Evolutionary conservation across 2,329 filamentous ascomycete species (phyloP).

Genomic region (Fusarium sp.): DNA sequence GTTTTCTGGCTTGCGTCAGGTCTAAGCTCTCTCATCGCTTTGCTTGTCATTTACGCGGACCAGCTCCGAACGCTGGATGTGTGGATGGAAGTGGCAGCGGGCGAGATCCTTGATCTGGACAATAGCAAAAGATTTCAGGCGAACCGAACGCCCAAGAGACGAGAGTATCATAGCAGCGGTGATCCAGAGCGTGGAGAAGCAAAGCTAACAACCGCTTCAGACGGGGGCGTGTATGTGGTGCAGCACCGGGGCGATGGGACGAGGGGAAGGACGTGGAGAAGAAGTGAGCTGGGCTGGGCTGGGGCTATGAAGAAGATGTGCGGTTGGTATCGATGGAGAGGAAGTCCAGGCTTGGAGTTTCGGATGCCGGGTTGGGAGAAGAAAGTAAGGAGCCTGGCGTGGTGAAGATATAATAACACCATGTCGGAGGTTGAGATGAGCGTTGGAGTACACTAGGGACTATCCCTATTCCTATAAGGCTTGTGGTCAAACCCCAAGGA

Average conservation of each 20-base stretch:
- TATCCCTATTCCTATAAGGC: too few species aligned
- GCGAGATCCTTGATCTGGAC: slow-evolving; percentile 43
- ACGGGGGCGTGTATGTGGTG: slow-evolving; percentile 46
- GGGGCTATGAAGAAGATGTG: slow-evolving; percentile 58
- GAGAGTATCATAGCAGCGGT: slow-evolving; percentile 32
- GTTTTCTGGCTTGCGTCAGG: slow-evolving; percentile 60
- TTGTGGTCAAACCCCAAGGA: not conserved
- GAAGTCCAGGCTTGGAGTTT: slow-evolving; percentile 44
- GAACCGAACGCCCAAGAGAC: slow-evolving; percentile 45
- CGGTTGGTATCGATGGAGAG: slow-evolving; percentile 49
- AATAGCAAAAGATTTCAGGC: slow-evolving; percentile 24
- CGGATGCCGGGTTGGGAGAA: slow-evolving; percentile 43
- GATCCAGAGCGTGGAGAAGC: slow-evolving; percentile 47
- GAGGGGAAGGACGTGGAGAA: slow-evolving; percentile 54
- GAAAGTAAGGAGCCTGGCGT: slow-evolving; percentile 27
- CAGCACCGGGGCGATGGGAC: slow-evolving; percentile 46
- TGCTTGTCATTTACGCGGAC: slow-evolving; percentile 61
- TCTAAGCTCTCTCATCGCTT: slow-evolving; percentile 52
- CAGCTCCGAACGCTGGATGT: slow-evolving; percentile 59
- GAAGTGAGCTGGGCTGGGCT: slow-evolving; percentile 58
- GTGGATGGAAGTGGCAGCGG: slow-evolving; percentile 57
- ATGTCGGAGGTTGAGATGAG: not conserved
- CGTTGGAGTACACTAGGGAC: not conserved
- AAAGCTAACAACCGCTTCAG: slow-evolving; percentile 47
- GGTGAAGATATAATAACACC: slow-evolving; percentile 3